These are phyloP conservation scores for Eucalyptus erythrocorys DNA, from an alignment of 345 rosid species.

Conservation along the genomic window DNA sequence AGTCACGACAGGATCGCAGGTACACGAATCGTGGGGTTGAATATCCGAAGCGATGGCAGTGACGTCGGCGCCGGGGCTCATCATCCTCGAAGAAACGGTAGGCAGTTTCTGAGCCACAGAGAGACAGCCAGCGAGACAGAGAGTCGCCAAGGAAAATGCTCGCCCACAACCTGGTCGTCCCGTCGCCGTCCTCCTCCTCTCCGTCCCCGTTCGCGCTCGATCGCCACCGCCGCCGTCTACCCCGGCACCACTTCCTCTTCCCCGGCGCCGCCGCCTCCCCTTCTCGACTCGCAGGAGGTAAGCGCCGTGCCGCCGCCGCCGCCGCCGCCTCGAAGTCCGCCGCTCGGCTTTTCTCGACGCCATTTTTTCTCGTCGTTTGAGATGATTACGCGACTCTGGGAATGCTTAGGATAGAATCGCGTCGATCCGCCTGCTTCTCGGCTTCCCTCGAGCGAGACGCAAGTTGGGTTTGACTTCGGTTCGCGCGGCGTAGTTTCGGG, in stretches of 20 bases:
- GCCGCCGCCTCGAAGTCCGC: neutral
- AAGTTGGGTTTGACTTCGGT: neutral
- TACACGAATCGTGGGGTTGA: neutral
- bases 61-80: neutral
- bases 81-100: neutral
- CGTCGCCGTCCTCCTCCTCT: neutral
- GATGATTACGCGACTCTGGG: neutral
- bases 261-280: neutral
- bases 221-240: neutral
- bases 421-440: neutral
- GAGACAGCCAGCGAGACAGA: neutral
- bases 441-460: neutral
- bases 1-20: neutral
- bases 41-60: neutral
- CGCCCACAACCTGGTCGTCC: neutral
- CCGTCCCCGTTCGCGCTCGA: neutral
- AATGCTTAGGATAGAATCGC: neutral
- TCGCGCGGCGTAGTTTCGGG: neutral
- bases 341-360: neutral
- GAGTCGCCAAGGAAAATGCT: neutral
- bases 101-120: neutral
- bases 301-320: no score
- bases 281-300: neutral
- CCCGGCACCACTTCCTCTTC: neutral
- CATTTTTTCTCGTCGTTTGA: neutral